Evolutionary conservation across 2,329 filamentous ascomycete species (phyloP), one percentile per base, ranked within the genome.

Genomic region (Didymellaceae sp.): DNA sequence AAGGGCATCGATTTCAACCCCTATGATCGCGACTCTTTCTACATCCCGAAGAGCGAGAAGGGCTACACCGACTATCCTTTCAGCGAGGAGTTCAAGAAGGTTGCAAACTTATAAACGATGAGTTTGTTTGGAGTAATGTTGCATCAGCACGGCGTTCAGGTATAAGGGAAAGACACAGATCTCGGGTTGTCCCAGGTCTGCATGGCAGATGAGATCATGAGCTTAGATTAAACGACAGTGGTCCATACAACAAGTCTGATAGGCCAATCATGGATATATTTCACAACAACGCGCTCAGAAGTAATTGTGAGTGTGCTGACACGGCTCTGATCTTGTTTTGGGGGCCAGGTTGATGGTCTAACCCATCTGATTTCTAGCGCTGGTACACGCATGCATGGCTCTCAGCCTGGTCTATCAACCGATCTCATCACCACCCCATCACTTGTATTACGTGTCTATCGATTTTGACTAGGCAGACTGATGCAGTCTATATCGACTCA

Each of bases 1-100:
- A 63, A 78, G 45, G 74, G 74, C 1, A 68, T 81, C 10, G 66
- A 71, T 17, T 63, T 81, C 28, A 72, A 63, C n/a, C 61, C 67
- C 33, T 81, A 80, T 56, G 65, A 81, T 58, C 66, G 78, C 6
- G 63, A 70, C 25, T 75, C 72, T 0, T 82, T 81, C 52, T 81
- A 82, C 52, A 55, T 52, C 1, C 50, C 63, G 1, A 67, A 66
- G 56, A 65, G 57, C n/a, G 58, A 49, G 35, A 57, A 66, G 39
- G 76, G 77, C 1, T 78, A 78, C 55, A 68, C 61, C 3, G 75
- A 78, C 55, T 77, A 77, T 38, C 50, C 57, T 1, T 65, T 61
- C 22, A 65, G 61, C 39, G 48, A 58, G 31, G 57, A 62, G 46
- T 65, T 48, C 17, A 35, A 49, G 40, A 25, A 41, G 18, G 33